These are phyloP conservation scores for Bothriochloa decipiens DNA, from an alignment of 176 grass and related monocot genomes.

Conservation along the genomic window DNA sequence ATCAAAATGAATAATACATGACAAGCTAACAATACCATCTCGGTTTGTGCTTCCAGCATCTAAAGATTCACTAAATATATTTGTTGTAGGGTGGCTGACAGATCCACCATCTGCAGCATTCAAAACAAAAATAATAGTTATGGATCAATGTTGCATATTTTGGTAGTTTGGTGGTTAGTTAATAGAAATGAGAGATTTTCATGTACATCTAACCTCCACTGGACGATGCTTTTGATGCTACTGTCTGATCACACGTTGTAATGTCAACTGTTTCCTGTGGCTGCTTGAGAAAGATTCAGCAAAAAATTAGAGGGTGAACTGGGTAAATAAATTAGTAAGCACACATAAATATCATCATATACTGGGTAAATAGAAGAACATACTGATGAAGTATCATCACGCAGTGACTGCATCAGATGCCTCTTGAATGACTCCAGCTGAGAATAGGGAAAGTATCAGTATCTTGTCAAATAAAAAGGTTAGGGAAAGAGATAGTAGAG, in stretches of 20 bases:
- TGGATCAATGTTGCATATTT: background rate
- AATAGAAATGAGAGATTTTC: background rate
- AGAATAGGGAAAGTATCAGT: slow-evolving; percentile 38
- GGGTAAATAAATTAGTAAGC: slow-evolving; percentile 2
- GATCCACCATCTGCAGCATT: slow-evolving; percentile 55
- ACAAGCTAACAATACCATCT: slow-evolving; percentile 47
- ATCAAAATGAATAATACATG: background rate
- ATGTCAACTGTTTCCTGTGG: slow-evolving; percentile 76
- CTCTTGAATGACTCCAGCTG: slow-evolving; percentile 95
- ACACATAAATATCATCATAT: slow-evolving; percentile 5
- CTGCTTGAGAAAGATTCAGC: slow-evolving; percentile 35
- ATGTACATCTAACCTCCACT: slow-evolving; percentile 56
- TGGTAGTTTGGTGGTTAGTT: background rate
- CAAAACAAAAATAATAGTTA: slow-evolving; percentile 22
- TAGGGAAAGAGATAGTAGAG: background rate
- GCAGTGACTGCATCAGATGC: slow-evolving; percentile 88
- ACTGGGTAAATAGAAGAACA: slow-evolving; percentile 38
- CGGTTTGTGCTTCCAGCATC: slow-evolving; percentile 50
- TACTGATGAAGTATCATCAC: slow-evolving; percentile 73
- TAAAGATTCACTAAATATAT: slow-evolving; percentile 36
- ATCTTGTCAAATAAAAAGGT: background rate
- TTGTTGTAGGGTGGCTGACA: slow-evolving; percentile 33
- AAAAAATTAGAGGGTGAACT: background rate
- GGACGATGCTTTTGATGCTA: slow-evolving; percentile 50
- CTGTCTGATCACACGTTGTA: slow-evolving; percentile 72